Evolutionary conservation across 352 stramenopile genomes (phyloP).

Genomic region (Phytophthora podocarpi): DNA sequence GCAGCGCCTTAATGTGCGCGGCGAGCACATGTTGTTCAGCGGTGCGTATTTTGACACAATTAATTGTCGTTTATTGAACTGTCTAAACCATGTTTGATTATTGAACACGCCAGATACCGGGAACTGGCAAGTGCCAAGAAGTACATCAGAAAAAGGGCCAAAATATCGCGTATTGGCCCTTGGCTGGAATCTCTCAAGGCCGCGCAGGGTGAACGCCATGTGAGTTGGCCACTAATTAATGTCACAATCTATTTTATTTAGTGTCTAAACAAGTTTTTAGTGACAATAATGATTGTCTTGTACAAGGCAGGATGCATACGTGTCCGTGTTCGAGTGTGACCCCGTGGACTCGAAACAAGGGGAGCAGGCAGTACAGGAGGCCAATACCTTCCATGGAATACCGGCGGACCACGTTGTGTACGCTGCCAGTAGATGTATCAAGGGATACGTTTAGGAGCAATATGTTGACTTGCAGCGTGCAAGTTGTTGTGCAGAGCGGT

Average conservation of each 20-base stretch:
- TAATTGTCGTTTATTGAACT: background rate
- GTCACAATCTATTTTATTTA: too few species aligned
- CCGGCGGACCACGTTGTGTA: constrained; percentile 71
- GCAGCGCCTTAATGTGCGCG: constrained; percentile 53
- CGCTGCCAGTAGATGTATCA: constrained; percentile 30
- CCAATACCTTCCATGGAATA: constrained; percentile 61
- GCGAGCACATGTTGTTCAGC: constrained; percentile 66
- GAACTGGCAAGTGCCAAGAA: constrained; percentile 65
- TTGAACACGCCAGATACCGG: constrained; percentile 31
- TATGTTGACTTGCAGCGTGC: too few species aligned
- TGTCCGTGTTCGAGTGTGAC: constrained; percentile 54
- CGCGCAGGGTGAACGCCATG: constrained; percentile 42
- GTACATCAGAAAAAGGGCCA: constrained; percentile 54
- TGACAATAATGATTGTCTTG: too few species aligned
- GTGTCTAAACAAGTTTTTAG: too few species aligned
- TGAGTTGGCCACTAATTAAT: constrained; percentile 7
- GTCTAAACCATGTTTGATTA: too few species aligned
- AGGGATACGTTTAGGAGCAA: constrained; percentile 62
- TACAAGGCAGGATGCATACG: constrained; percentile 8
- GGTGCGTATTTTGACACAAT: constrained; percentile 25
- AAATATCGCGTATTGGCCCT: constrained; percentile 53
- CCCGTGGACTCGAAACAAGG: constrained; percentile 44
- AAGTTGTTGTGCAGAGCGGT: too few species aligned
- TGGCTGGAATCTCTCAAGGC: constrained; percentile 40
- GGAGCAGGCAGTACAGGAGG: constrained; percentile 44